Evolutionary conservation across 139 green algal genomes (phyloP), one percentile per base, ranked within the genome.

Genomic region (Gonium pectorale): DNA sequence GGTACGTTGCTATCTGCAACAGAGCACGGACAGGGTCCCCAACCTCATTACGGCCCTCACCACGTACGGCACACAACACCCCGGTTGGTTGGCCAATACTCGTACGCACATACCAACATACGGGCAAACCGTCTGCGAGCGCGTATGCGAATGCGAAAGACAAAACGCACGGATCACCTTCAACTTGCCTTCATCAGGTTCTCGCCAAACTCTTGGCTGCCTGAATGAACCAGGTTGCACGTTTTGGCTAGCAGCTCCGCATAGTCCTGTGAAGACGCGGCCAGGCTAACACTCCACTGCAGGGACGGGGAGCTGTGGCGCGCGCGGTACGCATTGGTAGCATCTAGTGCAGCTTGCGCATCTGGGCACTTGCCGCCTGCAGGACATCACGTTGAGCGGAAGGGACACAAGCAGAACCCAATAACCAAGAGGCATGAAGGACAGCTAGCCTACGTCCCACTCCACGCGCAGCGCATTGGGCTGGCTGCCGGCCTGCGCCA

Each of bases 331-430:
- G 24, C 1, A 27, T 74, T 74, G 24, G 40, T 54, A 1, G 24
- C 11, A 26, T 54, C 67, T 2, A 74, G 67, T 2, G 24, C 24
- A 3, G 22, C 67, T 6, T 52, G 67, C 38, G 35, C 67, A 24
- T 74, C 40, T 3, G 67, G 67, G 67, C 67, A 74, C 24, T 54
- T 35, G 40, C 67, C 40, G 26, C 67, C 67, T 74, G 67, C 11
- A 41, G 4, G n/a, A 33, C 31, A 19, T 19, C 11, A 5, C 1
- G 11, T 11, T 21, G n/a, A 22, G 67, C 26, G 67, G 5, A 35
- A 27, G 67, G 33, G 68, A 40, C 41, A 68, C 8, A 22, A 43
- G 62, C 5, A 22, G 62, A 68, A 19, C n/a, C n/a, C n/a, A n/a
- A n/a, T n/a, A 41, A 21, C 13, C 29, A 8, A 26, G 6, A 21